Evolutionary conservation across 169 alveolate genomes (phyloP).

Genomic region (Pseudocohnilembus persalinus): DNA sequence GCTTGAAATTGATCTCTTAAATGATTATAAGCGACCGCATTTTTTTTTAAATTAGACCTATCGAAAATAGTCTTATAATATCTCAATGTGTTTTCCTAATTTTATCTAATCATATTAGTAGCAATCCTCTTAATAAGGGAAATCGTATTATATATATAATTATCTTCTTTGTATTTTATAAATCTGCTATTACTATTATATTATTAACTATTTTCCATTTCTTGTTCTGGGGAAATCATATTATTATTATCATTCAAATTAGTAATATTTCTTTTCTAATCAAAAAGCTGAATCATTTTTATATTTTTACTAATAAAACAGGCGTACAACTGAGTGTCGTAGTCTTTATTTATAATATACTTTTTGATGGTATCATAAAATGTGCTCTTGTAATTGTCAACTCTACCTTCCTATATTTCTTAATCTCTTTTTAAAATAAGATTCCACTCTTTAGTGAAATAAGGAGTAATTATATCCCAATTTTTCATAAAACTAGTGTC

Average conservation of each 20-base stretch:
- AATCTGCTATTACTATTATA: neutral
- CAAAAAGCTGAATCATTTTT: constrained; percentile 3
- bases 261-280: no score
- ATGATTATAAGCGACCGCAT: no score
- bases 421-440: neutral
- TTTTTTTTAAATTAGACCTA: no score
- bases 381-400: neutral
- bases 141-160: no score
- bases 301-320: constrained; percentile 18
- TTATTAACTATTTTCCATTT: neutral
- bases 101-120: no score
- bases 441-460: constrained; percentile 12
- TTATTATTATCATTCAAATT: no score
- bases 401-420: neutral
- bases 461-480: constrained; percentile 49
- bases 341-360: constrained; percentile 27
- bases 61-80: no score
- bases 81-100: no score
- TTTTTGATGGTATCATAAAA: constrained; percentile 24
- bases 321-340: constrained; percentile 37
- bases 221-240: neutral
- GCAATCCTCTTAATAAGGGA: no score
- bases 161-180: neutral
- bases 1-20: no score
- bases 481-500: constrained; percentile 50